Conservation (phyloP, 2,329 filamentous ascomycete species). For the Fusarium albidum region DNA sequence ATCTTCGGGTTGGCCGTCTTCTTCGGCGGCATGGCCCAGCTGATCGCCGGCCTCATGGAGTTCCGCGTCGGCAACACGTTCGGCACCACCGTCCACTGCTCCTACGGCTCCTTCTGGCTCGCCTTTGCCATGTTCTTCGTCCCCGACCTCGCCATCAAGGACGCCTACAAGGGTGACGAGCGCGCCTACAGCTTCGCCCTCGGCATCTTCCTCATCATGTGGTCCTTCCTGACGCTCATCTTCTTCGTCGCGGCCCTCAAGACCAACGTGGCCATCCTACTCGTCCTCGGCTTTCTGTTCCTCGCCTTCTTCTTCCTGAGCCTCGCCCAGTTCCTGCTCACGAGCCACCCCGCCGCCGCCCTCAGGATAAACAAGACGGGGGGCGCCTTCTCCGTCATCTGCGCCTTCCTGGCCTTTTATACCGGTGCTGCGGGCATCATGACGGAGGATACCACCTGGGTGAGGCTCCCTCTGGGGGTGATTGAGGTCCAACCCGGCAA, state of each 20-base stretch:
- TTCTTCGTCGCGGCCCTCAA: conserved; percentile 64
- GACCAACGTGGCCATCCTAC: conserved; percentile 66
- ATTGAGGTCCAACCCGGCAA: conserved; percentile 35
- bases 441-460: conserved; percentile 51
- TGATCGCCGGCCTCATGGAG: conserved; percentile 69
- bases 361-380: conserved; percentile 54
- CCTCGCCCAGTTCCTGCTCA: conserved; percentile 61
- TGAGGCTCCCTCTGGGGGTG: conserved; percentile 51
- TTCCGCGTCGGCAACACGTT: conserved; percentile 67
- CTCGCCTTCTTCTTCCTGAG: conserved; percentile 67
- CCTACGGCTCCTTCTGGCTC: conserved; percentile 70
- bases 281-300: conserved; percentile 65
- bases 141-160: conserved; percentile 59
- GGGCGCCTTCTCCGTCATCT: conserved; percentile 49
- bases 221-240: conserved; percentile 67
- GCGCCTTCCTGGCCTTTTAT: conserved; percentile 49
- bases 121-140: conserved; percentile 65
- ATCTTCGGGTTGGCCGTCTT: conserved; percentile 49
- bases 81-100: conserved; percentile 67
- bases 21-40: conserved; percentile 73
- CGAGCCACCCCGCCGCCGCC: conserved; percentile 47
- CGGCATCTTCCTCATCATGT: conserved; percentile 66
- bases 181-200: conserved; percentile 58
- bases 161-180: conserved; percentile 50
- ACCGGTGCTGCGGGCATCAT: conserved; percentile 51